These are phyloP conservation scores for Fraxinus sp. DNA, from an alignment of 305 asterid genomes.

Conservation along the genomic window DNA sequence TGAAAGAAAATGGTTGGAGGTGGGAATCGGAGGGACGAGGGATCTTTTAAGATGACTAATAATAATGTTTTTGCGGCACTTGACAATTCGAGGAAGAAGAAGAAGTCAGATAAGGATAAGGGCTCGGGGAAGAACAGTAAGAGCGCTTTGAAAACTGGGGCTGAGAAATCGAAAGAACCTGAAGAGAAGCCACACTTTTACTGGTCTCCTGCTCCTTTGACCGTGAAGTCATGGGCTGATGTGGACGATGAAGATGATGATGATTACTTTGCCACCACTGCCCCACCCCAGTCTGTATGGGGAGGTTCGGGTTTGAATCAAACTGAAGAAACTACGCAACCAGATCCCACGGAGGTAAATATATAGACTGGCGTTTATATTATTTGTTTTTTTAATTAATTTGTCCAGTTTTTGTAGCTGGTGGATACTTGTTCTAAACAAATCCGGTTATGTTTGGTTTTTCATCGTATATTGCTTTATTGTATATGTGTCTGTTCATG, in stretches of 20 bases:
- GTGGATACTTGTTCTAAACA: background rate
- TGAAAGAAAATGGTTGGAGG: constrained; percentile 43
- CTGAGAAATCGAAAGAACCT: constrained; percentile 43
- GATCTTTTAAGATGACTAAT: constrained; percentile 43
- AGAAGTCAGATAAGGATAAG: constrained; percentile 55
- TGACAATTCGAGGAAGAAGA: constrained; percentile 54
- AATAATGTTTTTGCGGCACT: constrained; percentile 62
- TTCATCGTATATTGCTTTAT: background rate
- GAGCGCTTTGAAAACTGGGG: constrained; percentile 31
- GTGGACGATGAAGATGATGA: constrained; percentile 96
- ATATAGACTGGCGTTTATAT: background rate
- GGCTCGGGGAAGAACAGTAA: constrained; percentile 39
- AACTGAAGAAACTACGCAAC: constrained; percentile 27
- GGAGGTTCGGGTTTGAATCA: constrained; percentile 35
- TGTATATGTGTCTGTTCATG: background rate
- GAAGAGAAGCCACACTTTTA: constrained; percentile 56
- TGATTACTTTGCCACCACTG: constrained; percentile 86
- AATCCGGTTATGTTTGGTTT: background rate
- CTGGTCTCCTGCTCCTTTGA: constrained; percentile 92
- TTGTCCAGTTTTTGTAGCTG: background rate
- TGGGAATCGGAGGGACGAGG: constrained; percentile 56
- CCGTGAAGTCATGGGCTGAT: constrained; percentile 91
- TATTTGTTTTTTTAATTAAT: background rate
- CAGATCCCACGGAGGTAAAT: constrained; percentile 45
- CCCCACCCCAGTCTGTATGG: constrained; percentile 84